Percentiles rank a stretch among this genome's conserved stretches.
Evolutionary conservation across 768 basidiomycete genomes (phyloP).

Genomic region (Gloeopeniophorella convolvens): DNA sequence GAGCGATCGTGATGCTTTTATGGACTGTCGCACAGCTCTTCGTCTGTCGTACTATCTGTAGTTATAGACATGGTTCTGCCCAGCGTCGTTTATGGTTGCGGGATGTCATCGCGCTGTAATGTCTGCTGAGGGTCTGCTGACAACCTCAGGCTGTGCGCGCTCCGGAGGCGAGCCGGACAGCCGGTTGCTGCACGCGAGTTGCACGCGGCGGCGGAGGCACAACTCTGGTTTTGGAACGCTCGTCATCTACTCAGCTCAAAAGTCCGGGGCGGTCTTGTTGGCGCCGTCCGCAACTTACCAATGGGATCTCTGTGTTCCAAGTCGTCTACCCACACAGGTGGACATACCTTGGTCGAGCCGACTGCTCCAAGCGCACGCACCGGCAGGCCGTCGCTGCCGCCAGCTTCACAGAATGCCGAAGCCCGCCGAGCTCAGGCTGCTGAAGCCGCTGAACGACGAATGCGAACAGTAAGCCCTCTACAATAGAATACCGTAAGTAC

Average conservation of each 20-base stretch:
- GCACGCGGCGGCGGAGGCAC: no score
- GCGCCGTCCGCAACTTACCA: conserved; percentile 1
- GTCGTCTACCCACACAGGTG: conserved; percentile 26
- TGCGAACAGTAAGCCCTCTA: conserved; percentile 27
- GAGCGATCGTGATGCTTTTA: not conserved
- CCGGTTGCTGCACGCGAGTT: no score
- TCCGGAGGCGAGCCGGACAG: no score
- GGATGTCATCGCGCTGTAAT: no score
- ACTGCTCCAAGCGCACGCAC: not conserved
- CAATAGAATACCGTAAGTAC: not conserved
- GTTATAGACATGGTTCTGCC: not conserved
- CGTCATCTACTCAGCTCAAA: no score
- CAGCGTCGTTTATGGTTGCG: no score
- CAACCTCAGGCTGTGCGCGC: no score
- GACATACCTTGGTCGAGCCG: conserved; percentile 26
- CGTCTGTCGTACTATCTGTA: not conserved
- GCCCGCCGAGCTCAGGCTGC: conserved; percentile 28
- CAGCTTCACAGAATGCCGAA: not conserved
- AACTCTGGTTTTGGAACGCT: no score
- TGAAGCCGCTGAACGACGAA: conserved; percentile 31
- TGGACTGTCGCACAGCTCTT: not conserved
- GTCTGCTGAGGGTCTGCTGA: no score
- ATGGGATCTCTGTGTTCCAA: conserved; percentile 36
- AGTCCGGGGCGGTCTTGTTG: not conserved
- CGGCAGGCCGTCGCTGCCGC: not conserved